Evolutionary conservation across 2,329 filamentous ascomycete species (phyloP), one percentile per base, ranked within the genome.

Genomic region (Sclerotinia borealis): DNA sequence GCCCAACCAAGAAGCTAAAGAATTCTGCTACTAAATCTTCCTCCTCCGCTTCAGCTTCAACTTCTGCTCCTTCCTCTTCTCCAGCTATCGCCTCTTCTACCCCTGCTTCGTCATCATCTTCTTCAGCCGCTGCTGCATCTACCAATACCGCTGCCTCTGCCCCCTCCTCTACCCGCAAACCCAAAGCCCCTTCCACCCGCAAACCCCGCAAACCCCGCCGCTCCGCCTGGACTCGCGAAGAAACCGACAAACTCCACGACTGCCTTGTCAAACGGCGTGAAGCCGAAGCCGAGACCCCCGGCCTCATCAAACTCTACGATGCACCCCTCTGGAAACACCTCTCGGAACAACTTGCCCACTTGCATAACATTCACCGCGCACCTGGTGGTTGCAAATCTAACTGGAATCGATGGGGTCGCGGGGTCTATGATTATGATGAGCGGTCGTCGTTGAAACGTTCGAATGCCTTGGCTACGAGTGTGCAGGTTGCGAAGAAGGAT

Each of bases 401-500:
- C 29, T 59, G 56, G 56, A 59, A 59, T 36, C 56, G 56, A 13
- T 15, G 13, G 8, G 56, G 56, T 15, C 43, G 56, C 4, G 11
- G 11, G 2, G 8, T n/a, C 2, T 59, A 15, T 8, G 19, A 27
- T 1, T 59, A 50, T 37, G 56, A 59, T 15, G 56, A 59, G 17
- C n/a, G 56, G n/a, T 56, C 52, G 27, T 1, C 4, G 10, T 50
- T 59, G 43, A 59, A 59, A 17, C 43, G 45, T 4, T 36, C 41
- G 29, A 19, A 25, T 17, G 7, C n/a, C n/a, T 8, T 59, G 29
- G 43, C n/a, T 19, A 59, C 56, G 13, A 59, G 56, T 59, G 43
- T 59, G 15, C 56, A 59, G 15, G 22, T 13, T 17, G 19, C 52
- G 17, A 56, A 56, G 52, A 56, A 43, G 27, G 22, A 54, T 4